Evolutionary conservation across 371 early-diverging fungal species (phyloP), one percentile per base, ranked within the genome.

Genomic region (Syncephalastrum monosporum): DNA sequence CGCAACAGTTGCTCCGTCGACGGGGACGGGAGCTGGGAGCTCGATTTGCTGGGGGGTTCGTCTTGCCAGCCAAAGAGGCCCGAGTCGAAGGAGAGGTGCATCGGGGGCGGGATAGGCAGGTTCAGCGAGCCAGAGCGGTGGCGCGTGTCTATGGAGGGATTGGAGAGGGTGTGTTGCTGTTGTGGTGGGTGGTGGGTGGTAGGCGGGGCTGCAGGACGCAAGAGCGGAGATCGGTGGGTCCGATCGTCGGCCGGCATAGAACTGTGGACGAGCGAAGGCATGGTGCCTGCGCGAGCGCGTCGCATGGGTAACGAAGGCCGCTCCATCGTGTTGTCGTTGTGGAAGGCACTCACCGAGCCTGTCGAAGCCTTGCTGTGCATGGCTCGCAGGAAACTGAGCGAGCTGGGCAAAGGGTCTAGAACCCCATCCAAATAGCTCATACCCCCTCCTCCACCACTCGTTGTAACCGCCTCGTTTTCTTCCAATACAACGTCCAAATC

Each of bases 221-320:
- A 41, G 29, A 63, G 45, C 25, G 63, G 64, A 53, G 64, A 57
- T 55, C 74, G 71, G 33, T 68, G 68, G 50, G 69, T 49, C 44
- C 61, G 45, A 47, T 68, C 38, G 63, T 69, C 63, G 38, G 10
- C 38, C 38, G 38, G 38, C 38, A 33, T 33, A 58, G 76, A 57
- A 67, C 75, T 48, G 47, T 82, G 67, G 45, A 83, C 70, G 62
- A 82, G 77, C 6, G 90, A 88, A 5, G 89, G 88, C 71, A 92
- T 82, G 8, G 92, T 92, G 33, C 90, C 92, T 14, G 92, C 91
- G 55, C 92, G 79, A 43, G 90, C 79, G 21, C 92, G 81, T 44
- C 89, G 64, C 42, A 63, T 50, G 16, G 59, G 46, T 16, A 63
- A 50, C 33, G 55, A 33, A 41, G 65, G 23, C 12, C 53, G 50